phyloP scores from a whole-genome alignment of 2,329 filamentous ascomycete genomes.

The Tolypocladium tropicale region DNA sequence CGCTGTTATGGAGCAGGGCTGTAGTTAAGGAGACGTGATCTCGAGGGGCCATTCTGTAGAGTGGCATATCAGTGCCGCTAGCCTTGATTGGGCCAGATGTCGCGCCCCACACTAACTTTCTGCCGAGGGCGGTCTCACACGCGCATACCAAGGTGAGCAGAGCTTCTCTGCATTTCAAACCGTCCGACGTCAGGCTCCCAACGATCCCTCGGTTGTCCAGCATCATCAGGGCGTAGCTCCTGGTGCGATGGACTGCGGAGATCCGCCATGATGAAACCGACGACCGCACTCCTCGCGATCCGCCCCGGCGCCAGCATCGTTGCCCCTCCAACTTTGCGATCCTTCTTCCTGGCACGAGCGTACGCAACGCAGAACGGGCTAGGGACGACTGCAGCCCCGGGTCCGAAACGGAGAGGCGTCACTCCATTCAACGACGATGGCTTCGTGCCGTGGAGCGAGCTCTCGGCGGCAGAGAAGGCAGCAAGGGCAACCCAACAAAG shows the following conservation, averaged over 20 bases:
- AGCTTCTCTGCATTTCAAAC: neutral
- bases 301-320: constrained; percentile 19
- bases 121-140: constrained; percentile 25
- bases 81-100: constrained; percentile 15
- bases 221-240: constrained; percentile 7
- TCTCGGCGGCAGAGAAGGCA: constrained; percentile 68
- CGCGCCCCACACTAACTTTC: constrained; percentile 19
- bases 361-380: constrained; percentile 51
- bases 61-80: constrained; percentile 32
- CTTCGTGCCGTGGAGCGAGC: constrained; percentile 66
- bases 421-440: constrained; percentile 85
- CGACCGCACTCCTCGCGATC: constrained; percentile 24
- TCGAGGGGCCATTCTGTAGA: constrained; percentile 23
- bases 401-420: constrained; percentile 54
- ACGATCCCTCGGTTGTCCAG: neutral
- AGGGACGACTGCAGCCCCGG: constrained; percentile 21
- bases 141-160: constrained; percentile 3
- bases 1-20: neutral
- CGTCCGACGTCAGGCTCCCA: neutral
- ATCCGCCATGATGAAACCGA: constrained; percentile 36
- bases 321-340: constrained; percentile 19
- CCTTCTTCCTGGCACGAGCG: constrained; percentile 30
- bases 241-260: constrained; percentile 23
- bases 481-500: constrained; percentile 81
- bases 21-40: constrained; percentile 24